A percentile compares a stretch with the other conserved stretches of the same genome.
phyloP scores from a whole-genome alignment of 352 stramenopile genomes.

The Thraustotheca clavata region DNA sequence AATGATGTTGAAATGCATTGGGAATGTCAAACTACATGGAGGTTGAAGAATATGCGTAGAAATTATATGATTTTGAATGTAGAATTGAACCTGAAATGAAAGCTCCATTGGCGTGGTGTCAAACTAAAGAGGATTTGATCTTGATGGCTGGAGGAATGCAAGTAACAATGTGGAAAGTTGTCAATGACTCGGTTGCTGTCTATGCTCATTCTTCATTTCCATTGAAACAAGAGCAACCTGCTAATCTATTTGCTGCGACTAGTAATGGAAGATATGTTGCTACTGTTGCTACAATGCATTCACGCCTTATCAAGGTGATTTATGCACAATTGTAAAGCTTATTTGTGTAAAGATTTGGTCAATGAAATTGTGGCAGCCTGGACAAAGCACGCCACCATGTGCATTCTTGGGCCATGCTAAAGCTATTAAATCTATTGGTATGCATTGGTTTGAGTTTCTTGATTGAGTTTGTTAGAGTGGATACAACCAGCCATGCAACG shows the following conservation, averaged over 20 bases:
- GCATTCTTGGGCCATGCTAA: conserved; percentile 53
- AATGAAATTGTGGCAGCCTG: not conserved
- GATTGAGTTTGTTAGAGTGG: conserved; percentile 1
- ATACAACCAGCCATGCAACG: not conserved
- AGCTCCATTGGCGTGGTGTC: conserved; percentile 7
- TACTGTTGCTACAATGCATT: conserved; percentile 38
- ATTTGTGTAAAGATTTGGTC: conserved; percentile 15
- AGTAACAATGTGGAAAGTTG: conserved; percentile 73
- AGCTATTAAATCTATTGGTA: conserved; percentile 48
- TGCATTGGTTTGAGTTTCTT: conserved; percentile 31
- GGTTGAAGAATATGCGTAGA: not conserved
- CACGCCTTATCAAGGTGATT: conserved; percentile 72
- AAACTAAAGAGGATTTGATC: conserved; percentile 46
- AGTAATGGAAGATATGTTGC: conserved; percentile 48
- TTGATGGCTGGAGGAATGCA: conserved; percentile 56
- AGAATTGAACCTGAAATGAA: conserved; percentile 15
- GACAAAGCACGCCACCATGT: conserved; percentile 30
- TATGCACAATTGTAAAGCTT: conserved; percentile 36
- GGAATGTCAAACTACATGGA: conserved; percentile 11
- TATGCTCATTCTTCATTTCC: conserved; percentile 68
- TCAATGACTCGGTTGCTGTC: conserved; percentile 66
- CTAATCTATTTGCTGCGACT: conserved; percentile 57
- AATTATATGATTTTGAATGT: not conserved
- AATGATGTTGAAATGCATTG: not conserved
- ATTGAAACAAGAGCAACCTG: conserved; percentile 24